Conservation (phyloP, 2,329 filamentous ascomycete genomes). For the Aciculosporium take region DNA sequence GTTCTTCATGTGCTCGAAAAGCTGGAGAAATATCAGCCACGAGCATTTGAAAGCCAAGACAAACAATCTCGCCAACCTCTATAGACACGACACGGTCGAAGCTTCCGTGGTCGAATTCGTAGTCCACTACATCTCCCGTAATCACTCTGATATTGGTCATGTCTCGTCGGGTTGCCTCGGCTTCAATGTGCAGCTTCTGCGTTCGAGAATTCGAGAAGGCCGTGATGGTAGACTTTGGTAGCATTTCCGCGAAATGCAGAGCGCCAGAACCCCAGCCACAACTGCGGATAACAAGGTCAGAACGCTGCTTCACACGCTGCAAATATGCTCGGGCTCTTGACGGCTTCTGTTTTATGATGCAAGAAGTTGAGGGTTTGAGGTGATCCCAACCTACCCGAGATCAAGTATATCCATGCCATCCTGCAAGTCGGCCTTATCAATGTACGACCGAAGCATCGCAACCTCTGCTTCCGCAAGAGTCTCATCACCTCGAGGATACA, state of each 20-base stretch:
- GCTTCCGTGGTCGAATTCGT: slow-evolving; percentile 42
- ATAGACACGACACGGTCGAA: slow-evolving; percentile 56
- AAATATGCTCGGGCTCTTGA: neutral
- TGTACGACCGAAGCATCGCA: slow-evolving; percentile 49
- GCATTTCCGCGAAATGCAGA: slow-evolving; percentile 49
- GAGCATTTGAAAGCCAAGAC: neutral
- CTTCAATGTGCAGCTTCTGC: slow-evolving; percentile 54
- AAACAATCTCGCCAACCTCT: slow-evolving; percentile 23
- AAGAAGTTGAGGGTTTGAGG: neutral
- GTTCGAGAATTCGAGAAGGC: slow-evolving; percentile 57
- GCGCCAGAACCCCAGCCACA: slow-evolving; percentile 56
- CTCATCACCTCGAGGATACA: slow-evolving; percentile 48
- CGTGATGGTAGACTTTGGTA: slow-evolving; percentile 47
- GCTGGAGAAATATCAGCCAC: slow-evolving; percentile 20
- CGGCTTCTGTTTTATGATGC: neutral
- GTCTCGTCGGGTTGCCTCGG: slow-evolving; percentile 38
- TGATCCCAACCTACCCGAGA: slow-evolving; percentile 33
- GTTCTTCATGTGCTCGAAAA: slow-evolving; percentile 69
- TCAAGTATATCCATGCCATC: slow-evolving; percentile 50
- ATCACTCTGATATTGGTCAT: slow-evolving; percentile 48
- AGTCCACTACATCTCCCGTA: slow-evolving; percentile 52
- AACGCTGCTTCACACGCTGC: neutral
- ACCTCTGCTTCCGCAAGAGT: slow-evolving; percentile 52
- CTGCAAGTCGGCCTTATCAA: slow-evolving; percentile 42
- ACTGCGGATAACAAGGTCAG: slow-evolving; percentile 18